Base-by-base conservation (phyloP, 2,329 filamentous ascomycete genomes). In the Botrytis byssoidea region DNA sequence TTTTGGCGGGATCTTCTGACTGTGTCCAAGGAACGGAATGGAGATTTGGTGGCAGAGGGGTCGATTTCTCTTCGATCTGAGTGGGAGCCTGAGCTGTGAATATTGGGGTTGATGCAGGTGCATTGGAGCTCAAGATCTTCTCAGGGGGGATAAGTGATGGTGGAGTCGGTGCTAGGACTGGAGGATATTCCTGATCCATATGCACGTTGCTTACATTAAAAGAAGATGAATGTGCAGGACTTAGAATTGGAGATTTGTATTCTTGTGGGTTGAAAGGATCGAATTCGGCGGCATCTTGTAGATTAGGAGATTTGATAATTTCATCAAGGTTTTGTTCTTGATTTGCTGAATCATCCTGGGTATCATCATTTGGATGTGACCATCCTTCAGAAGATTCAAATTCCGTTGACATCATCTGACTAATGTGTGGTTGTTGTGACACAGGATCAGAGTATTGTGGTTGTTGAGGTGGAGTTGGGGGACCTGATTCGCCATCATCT, bases 231-330 rank as follows among this genome's bases (percentile, higher is more conserved):
- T 55, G 42, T 48, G 35, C 10, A 32, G 72, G 72, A 25, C 72
- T 73, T 55, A 12, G 14, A n/a, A 64, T 42, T 12, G 72, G 72
- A 22, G 72, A 70, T 64, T 55, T 35, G 59, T 79, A 79, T 16
- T 74, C 68, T 59, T 75, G 73, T 25, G 75, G 73, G 25, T 76
- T 75, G 46, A 71, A 76, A 2, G 77, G 74, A 59, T 78, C 76
- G 35, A 79, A 79, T 20, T 74, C 75, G 22, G 63, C 63, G 29
- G 74, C 74, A 61, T 75, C 65, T 20, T 76, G 73, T 25, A 25
- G n/a, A 20, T 61, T 70, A n/a, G 57, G 70, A 5, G 55, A 40
- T 66, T 64, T 65, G 9, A 71, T 42, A 12, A 35, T 44, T 29
- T 71, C 70, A 6, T 65, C 70, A 20, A 65, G 32, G 18, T 25